These are phyloP conservation scores for Podaxis sp. DNA, from an alignment of 768 basidiomycete species.

Conservation along the genomic window DNA sequence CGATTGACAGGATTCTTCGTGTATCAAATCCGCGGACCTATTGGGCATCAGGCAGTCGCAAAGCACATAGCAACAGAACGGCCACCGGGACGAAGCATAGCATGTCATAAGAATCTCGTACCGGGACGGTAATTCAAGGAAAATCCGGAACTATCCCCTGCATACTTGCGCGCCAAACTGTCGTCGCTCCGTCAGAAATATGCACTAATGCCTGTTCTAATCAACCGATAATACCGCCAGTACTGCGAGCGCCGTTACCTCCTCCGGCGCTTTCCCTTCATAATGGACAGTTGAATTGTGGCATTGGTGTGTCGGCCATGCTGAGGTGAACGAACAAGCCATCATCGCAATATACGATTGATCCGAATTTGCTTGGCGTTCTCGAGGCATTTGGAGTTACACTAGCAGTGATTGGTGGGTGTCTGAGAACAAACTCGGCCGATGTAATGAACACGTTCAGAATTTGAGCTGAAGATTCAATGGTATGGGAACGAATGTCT, in stretches of 20 bases:
- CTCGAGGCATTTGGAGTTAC: neutral
- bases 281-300: neutral
- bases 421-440: conserved; percentile 2
- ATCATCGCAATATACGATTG: neutral
- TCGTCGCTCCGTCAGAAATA: neutral
- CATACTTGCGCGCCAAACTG: neutral
- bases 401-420: neutral
- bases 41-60: neutral
- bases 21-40: conserved; percentile 3
- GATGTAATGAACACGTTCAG: neutral
- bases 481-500: neutral
- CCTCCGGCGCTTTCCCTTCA: neutral
- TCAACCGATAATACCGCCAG: neutral
- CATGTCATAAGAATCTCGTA: neutral
- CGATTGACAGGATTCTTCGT: neutral
- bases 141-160: neutral
- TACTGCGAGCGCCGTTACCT: neutral
- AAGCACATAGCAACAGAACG: neutral
- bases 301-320: neutral
- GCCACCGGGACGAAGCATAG: neutral
- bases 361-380: conserved; percentile 3
- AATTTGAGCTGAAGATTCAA: neutral
- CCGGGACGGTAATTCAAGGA: neutral
- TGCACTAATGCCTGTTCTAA: neutral
- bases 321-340: neutral